phyloP scores from a whole-genome alignment of 2,329 filamentous ascomycete species.

The Calonectria crousiana region DNA sequence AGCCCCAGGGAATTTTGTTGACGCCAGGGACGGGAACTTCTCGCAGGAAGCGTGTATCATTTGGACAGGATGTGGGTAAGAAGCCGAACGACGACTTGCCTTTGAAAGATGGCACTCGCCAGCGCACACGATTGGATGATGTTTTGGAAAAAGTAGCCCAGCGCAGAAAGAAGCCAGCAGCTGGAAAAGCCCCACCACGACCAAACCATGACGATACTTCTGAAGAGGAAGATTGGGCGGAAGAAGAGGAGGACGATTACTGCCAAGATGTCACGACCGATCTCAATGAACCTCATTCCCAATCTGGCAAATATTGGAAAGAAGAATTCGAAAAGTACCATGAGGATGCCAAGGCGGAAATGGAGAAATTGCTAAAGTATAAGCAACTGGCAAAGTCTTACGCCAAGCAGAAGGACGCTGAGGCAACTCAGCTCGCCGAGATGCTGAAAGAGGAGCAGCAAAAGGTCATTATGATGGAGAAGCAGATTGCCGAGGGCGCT shows the following conservation, averaged over 20 bases:
- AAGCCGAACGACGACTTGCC: conserved; percentile 54
- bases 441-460: conserved; percentile 77
- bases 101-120: conserved; percentile 43
- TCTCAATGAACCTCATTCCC: conserved; percentile 78
- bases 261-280: conserved; percentile 75
- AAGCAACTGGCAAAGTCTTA: conserved; percentile 84
- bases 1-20: conserved; percentile 70
- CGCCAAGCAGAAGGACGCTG: conserved; percentile 81
- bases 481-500: conserved; percentile 70
- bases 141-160: conserved; percentile 55
- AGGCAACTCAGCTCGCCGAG: conserved; percentile 74
- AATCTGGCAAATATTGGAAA: conserved; percentile 86
- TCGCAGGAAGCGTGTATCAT: conserved; percentile 74
- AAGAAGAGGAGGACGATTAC: conserved; percentile 57
- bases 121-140: conserved; percentile 59
- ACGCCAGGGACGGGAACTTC: conserved; percentile 73
- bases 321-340: conserved; percentile 81
- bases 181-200: conserved; percentile 19
- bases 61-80: conserved; percentile 67
- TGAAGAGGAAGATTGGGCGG: conserved; percentile 67
- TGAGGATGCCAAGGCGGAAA: conserved; percentile 77
- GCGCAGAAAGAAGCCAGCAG: conserved; percentile 17
- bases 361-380: conserved; percentile 83
- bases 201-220: conserved; percentile 38
- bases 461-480: conserved; percentile 74